These are phyloP conservation scores for Scheffersomyces lignicola DNA, from an alignment of 1,139 yeast genomes.

Conservation along the genomic window DNA sequence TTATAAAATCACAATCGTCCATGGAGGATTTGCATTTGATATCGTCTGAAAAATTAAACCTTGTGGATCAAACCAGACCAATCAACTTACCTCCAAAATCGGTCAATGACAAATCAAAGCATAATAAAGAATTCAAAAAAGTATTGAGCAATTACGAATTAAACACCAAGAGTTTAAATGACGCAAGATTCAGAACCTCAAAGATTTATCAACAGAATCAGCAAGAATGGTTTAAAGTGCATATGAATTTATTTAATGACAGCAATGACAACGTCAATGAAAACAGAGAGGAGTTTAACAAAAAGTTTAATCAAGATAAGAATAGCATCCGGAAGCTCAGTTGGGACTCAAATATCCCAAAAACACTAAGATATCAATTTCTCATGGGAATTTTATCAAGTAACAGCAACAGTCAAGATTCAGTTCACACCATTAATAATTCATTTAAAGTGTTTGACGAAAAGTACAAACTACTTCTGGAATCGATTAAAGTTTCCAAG, in stretches of 20 bases:
- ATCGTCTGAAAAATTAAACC: slow-evolving; percentile 42
- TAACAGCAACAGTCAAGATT: slow-evolving; percentile 16
- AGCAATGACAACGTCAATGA: slow-evolving; percentile 7
- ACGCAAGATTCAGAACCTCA: slow-evolving; percentile 20
- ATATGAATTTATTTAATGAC: slow-evolving; percentile 17
- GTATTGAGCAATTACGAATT: slow-evolving; percentile 33
- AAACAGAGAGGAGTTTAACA: slow-evolving; percentile 24
- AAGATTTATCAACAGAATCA: slow-evolving; percentile 20
- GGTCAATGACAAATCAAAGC: slow-evolving; percentile 34
- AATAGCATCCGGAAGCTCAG: slow-evolving; percentile 31
- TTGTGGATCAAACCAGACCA: slow-evolving; percentile 46
- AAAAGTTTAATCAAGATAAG: slow-evolving; percentile 30
- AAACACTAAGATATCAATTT: slow-evolving; percentile 27
- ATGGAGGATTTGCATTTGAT: slow-evolving; percentile 41
- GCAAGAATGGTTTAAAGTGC: slow-evolving; percentile 28
- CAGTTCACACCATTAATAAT: slow-evolving; percentile 15
- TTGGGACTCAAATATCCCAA: slow-evolving; percentile 43
- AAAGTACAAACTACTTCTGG: slow-evolving; percentile 25
- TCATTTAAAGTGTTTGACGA: slow-evolving; percentile 21
- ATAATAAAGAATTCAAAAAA: slow-evolving; percentile 38
- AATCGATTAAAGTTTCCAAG: slow-evolving; percentile 30
- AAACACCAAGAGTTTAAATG: slow-evolving; percentile 21
- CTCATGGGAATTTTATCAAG: slow-evolving; percentile 26
- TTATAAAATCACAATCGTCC: slow-evolving; percentile 42
- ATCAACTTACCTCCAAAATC: slow-evolving; percentile 47